phyloP scores from a whole-genome alignment of 2,329 filamentous ascomycete species.

The Exserohilum rostratum region DNA sequence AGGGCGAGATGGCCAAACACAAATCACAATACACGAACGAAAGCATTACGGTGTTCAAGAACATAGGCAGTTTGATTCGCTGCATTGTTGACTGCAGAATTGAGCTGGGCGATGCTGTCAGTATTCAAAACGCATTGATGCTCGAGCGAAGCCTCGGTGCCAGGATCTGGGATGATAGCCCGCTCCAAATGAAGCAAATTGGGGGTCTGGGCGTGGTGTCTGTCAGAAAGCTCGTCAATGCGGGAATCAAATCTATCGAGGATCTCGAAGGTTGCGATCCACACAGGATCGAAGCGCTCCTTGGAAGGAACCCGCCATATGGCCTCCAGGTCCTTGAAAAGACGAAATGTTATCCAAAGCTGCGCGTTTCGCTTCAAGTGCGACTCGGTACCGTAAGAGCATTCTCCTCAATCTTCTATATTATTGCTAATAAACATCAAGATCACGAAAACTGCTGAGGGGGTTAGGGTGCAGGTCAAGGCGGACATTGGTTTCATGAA shows the following conservation, averaged over 20 bases:
- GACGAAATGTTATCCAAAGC: conserved; percentile 73
- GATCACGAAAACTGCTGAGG: conserved; percentile 41
- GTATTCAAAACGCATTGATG: conserved; percentile 73
- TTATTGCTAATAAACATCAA: conserved; percentile 3
- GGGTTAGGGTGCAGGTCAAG: conserved; percentile 66
- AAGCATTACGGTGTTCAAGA: conserved; percentile 68
- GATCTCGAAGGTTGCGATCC: conserved; percentile 71
- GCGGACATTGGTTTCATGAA: conserved; percentile 76
- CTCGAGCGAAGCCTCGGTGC: conserved; percentile 78
- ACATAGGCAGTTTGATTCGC: conserved; percentile 71
- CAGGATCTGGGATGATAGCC: conserved; percentile 79
- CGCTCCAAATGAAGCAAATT: conserved; percentile 82
- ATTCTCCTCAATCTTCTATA: not conserved
- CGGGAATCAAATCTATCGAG: conserved; percentile 73
- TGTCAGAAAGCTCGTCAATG: conserved; percentile 74
- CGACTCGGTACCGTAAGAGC: conserved; percentile 51
- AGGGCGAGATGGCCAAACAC: conserved; percentile 63
- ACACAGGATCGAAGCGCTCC: conserved; percentile 74
- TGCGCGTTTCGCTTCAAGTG: conserved; percentile 61
- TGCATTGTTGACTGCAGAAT: conserved; percentile 79
- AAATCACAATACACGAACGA: conserved; percentile 65
- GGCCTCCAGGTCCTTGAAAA: conserved; percentile 71
- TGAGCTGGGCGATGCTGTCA: conserved; percentile 66
- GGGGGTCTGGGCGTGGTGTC: conserved; percentile 76
- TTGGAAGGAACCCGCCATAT: conserved; percentile 83